These are phyloP conservation scores for Pythium angustatum DNA, from an alignment of 352 stramenopile genomes.

Conservation along the genomic window DNA sequence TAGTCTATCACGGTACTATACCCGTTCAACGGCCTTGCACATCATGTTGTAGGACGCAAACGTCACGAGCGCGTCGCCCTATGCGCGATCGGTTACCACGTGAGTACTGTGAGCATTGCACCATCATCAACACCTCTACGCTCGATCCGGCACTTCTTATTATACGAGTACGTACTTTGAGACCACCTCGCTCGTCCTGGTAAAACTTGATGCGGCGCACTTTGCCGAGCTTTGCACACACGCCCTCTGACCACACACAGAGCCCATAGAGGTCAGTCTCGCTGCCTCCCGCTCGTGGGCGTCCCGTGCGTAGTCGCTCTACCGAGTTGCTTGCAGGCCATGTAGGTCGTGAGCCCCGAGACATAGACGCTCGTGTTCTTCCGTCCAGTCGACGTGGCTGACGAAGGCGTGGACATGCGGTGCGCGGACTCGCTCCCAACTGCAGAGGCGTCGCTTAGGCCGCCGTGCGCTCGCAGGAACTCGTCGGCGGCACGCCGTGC, in stretches of 20 bases:
- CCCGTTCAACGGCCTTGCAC: slow-evolving; percentile 70
- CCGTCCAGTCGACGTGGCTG: neutral
- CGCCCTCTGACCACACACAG: slow-evolving; percentile 49
- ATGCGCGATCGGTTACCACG: neutral
- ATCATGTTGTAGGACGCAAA: slow-evolving; percentile 71
- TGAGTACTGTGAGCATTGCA: neutral
- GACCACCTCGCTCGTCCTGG: slow-evolving; percentile 69
- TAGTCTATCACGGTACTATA: no score
- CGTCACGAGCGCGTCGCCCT: slow-evolving; percentile 86
- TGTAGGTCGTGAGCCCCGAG: slow-evolving; percentile 76
- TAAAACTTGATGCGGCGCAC: slow-evolving; percentile 88
- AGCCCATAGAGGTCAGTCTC: neutral
- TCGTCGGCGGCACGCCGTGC: slow-evolving; percentile 43
- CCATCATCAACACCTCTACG: no score
- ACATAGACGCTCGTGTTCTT: slow-evolving; percentile 82
- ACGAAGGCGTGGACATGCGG: no score
- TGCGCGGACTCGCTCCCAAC: no score
- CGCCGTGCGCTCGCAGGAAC: slow-evolving; percentile 40
- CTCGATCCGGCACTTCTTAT: no score
- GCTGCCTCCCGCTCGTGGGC: no score
- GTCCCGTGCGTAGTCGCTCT: neutral
- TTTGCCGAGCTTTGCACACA: slow-evolving; percentile 75
- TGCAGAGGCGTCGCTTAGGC: no score
- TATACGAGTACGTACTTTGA: slow-evolving; percentile 74
- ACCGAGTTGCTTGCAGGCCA: slow-evolving; percentile 84